Evolutionary conservation across 805 yeast genomes (phyloP), one percentile per base, ranked within the genome.

Genomic region (Wickerhamiella azyma): DNA sequence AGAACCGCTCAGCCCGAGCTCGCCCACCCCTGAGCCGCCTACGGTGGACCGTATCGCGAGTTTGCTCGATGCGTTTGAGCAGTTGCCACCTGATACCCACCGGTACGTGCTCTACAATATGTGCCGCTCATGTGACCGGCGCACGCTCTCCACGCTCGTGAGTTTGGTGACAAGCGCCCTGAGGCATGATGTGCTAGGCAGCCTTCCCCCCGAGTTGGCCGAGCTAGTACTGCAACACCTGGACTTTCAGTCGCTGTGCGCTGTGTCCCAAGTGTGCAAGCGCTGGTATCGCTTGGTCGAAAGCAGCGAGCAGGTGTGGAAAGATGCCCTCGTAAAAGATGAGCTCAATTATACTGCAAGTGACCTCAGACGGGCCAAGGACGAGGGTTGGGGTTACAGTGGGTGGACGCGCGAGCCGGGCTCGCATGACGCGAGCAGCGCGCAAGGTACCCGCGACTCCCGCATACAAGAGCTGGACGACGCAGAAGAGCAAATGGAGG

Each of bases 181-280:
- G 56, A 74, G 76, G 53, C 74, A 89, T 56, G 97, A 92, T 56
- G 63, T 92, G 36, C 60, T 89, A 9, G 59, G 76, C 10, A 64
- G 72, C 40, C 64, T 92, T 26, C 98, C 98, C 0, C 56, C 74
- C 0, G 97, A 92, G 58, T 67, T 92, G 9, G 64, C 84, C 2
- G 66, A 74, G 52, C 72, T 76, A 39, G 77, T 92, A 9, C 66
- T 92, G 44, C 64, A 72, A 2, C 71, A 75, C 48, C 66, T 89
- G 48, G 88, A 84, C 56, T 71, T 73, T 51, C 57, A 66, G 38
- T 75, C 88, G 2, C 67, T 92, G 19, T 66, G 77, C 32, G 68
- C 71, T 9, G 73, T 81, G 11, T 66, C 84, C 3, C 66, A 67
- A 48, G 94, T 86, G 1, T 81, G 81, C 45, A 71, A 66, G 41